phyloP scores from a whole-genome alignment of 352 stramenopile species.

The Globisporangium heterothallicum region DNA sequence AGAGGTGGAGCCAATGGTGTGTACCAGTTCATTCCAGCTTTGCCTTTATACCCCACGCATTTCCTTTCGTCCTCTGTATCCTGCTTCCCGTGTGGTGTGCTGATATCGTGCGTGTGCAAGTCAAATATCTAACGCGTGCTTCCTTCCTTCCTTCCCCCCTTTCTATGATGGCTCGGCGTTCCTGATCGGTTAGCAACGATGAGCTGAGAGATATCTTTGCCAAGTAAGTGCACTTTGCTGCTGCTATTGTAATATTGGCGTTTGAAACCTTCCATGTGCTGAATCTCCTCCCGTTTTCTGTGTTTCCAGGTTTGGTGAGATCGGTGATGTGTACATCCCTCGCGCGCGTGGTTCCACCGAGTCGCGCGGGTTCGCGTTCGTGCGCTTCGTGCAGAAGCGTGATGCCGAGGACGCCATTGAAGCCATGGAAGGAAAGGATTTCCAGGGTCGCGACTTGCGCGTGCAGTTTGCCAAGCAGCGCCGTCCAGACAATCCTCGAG shows the following conservation, averaged over 20 bases:
- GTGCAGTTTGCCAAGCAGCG: slow-evolving; percentile 78
- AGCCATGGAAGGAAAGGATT: slow-evolving; percentile 64
- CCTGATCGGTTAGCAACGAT: slow-evolving; percentile 24
- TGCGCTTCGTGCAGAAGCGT: slow-evolving; percentile 84
- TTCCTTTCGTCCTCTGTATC: background rate
- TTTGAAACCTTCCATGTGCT: no score
- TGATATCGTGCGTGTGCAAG: background rate
- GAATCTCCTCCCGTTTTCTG: background rate
- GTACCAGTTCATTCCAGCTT: background rate
- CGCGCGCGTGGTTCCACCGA: slow-evolving; percentile 70
- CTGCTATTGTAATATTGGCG: slow-evolving; percentile 11
- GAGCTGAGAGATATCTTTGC: slow-evolving; percentile 60
- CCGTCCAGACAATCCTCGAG: slow-evolving; percentile 65
- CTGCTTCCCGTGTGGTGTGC: background rate
- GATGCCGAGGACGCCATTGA: slow-evolving; percentile 87
- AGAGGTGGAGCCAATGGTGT: no score
- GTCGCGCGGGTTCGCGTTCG: slow-evolving; percentile 81
- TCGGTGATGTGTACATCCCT: slow-evolving; percentile 82
- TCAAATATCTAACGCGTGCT: background rate
- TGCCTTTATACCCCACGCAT: no score
- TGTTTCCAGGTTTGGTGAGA: slow-evolving; percentile 43
- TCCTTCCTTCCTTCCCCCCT: background rate
- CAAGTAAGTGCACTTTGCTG: slow-evolving; percentile 41
- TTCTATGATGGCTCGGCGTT: background rate
- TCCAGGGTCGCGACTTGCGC: slow-evolving; percentile 62